Base-by-base conservation (phyloP, 2,329 filamentous ascomycete species). In the Septoria linicola region DNA sequence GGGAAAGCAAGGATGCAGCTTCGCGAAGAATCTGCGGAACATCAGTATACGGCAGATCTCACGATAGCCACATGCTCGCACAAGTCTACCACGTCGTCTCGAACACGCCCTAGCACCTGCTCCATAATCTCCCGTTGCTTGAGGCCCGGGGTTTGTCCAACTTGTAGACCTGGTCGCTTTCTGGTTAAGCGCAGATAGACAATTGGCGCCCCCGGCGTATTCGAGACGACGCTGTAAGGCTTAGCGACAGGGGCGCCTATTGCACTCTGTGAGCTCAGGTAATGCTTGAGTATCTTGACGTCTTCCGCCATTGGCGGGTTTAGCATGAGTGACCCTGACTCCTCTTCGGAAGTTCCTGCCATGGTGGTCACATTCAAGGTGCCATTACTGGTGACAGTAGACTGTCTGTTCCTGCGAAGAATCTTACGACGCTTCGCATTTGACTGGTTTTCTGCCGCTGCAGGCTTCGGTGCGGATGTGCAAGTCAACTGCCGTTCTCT, bases 171-270 rank as follows among this genome's bases (percentile, higher is more conserved):
- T 50, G 75, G 73, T 43, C 77, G 71, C 43, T 74, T 73, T 32
- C 76, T 68, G 8, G 77, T 76, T 3, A 80, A 74, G 4, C 76
- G 77, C 7, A 70, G 61, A 42, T 73, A 73, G 2, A 72, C 64
- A 5, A 73, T 66, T 3, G 70, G 67, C 41, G 72, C 65, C 16
- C 73, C 68, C 4, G 63, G 57, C 45, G 68, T 73, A 45, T 73
- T 77, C 1, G 74, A 76, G 25, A 79, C 72, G 6, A 77, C 75
- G 40, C 76, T 76, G 53, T 80, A 80, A 13, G 72, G 73, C 23
- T 71, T 73, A 10, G 41, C 43, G 10, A 64, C 49, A 8, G 54
- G 49, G 14, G 67, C 63, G 8, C 53, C 58, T 8, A 56, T 60
- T 8, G 58, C 36, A 32, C 60, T 64, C 11, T 60, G 58, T 21